Evolutionary conservation across 768 basidiomycete species (phyloP).

Genomic region (Chalciporus piperatus): DNA sequence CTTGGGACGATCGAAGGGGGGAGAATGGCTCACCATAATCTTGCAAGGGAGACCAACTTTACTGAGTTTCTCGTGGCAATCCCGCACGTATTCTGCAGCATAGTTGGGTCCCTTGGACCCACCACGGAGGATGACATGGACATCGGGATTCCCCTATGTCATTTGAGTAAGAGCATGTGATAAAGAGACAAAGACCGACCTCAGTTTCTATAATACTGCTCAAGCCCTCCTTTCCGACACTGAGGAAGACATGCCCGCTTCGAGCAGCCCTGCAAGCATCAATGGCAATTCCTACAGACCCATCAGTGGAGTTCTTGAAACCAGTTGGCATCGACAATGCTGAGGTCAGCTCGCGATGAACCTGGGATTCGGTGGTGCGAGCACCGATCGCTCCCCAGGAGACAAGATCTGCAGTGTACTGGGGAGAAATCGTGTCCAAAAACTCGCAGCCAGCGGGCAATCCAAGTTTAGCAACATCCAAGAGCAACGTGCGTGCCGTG

Average conservation of each 20-base stretch:
- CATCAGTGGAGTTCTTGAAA: constrained; percentile 99
- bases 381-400: constrained; percentile 98
- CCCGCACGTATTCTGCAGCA: constrained; percentile 71
- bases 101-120: constrained; percentile 90
- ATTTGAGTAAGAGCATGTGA: constrained; percentile 3
- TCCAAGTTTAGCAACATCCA: constrained; percentile 88
- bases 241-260: constrained; percentile 91
- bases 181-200: constrained; percentile 36
- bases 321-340: constrained; percentile 95
- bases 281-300: constrained; percentile 84
- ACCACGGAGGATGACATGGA: constrained; percentile 93
- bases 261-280: constrained; percentile 94
- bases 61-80: constrained; percentile 66
- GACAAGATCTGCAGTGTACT: constrained; percentile 92
- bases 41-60: constrained; percentile 79
- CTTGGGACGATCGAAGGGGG: not conserved
- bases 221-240: constrained; percentile 94
- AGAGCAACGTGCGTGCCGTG: constrained; percentile 78
- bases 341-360: constrained; percentile 85
- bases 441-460: constrained; percentile 97
- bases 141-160: constrained; percentile 79
- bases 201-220: constrained; percentile 95
- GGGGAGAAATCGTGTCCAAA: constrained; percentile 71
- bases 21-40: constrained; percentile 68
- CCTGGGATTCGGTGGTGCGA: constrained; percentile 89